phyloP scores from a whole-genome alignment of 2,329 filamentous ascomycete genomes.

The Acrocalymma vagum region DNA sequence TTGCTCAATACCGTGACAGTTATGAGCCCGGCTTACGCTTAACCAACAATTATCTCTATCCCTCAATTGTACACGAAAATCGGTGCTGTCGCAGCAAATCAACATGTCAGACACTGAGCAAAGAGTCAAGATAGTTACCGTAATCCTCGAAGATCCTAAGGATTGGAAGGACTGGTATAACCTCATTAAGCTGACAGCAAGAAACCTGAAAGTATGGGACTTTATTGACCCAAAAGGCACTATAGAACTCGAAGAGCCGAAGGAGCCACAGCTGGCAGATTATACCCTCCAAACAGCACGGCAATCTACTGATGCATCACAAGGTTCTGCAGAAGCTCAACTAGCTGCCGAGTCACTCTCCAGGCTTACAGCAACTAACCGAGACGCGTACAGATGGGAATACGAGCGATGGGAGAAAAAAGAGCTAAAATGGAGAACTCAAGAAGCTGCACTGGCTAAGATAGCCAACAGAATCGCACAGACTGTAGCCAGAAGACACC shows the following conservation, averaged over 20 bases:
- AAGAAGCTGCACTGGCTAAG: no score
- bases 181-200: slow-evolving; percentile 3
- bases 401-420: slow-evolving; percentile 4
- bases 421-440: slow-evolving; percentile 1
- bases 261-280: slow-evolving; percentile 2
- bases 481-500: slow-evolving; percentile 2
- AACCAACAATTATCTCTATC: not conserved
- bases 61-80: not conserved
- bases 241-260: slow-evolving; percentile 2
- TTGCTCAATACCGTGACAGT: slow-evolving; percentile 1
- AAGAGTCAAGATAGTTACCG: slow-evolving; percentile 9
- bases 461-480: no score
- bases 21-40: slow-evolving; percentile 7
- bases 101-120: slow-evolving; percentile 4
- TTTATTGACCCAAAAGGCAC: not conserved
- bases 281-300: no score
- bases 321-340: not conserved
- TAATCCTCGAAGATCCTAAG: slow-evolving; percentile 9
- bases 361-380: not conserved
- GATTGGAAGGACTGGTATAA: slow-evolving; percentile 6
- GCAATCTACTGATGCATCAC: no score
- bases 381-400: not conserved
- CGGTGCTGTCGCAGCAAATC: slow-evolving; percentile 3
- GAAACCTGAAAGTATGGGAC: slow-evolving; percentile 1
- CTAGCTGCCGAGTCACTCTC: slow-evolving; percentile 1